Percentiles rank a stretch among this genome's conserved stretches.
phyloP scores from a whole-genome alignment of 305 asterid genomes.

The Fraxinus sp. region DNA sequence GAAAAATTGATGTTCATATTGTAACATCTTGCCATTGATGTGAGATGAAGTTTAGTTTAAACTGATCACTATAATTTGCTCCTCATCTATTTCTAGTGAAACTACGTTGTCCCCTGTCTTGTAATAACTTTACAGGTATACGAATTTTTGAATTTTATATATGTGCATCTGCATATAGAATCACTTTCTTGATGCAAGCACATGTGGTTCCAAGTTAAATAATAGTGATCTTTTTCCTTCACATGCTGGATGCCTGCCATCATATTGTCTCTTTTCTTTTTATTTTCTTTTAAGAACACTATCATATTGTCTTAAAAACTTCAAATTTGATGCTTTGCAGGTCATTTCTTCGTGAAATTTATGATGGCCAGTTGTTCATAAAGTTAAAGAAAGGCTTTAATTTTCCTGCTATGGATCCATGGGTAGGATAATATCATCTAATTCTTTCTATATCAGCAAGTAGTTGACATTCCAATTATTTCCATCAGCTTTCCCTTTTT shows the following conservation, averaged over 20 bases:
- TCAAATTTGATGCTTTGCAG: conserved; percentile 39
- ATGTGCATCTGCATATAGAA: background rate
- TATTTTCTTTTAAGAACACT: background rate
- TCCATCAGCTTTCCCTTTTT: background rate
- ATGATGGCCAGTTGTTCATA: conserved; percentile 84
- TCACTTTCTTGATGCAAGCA: background rate
- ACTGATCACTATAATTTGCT: background rate
- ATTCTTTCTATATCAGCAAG: conserved; percentile 11
- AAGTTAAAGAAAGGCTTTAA: conserved; percentile 76
- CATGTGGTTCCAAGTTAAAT: background rate
- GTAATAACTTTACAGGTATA: background rate
- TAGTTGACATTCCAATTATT: background rate
- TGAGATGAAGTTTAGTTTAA: background rate
- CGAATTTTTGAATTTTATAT: background rate
- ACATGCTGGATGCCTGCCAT: conserved; percentile 10
- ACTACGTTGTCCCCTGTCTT: background rate
- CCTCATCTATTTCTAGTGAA: background rate
- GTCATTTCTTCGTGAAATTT: conserved; percentile 83
- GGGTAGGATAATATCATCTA: conserved; percentile 62
- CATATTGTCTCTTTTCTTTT: background rate
- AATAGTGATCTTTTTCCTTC: conserved; percentile 2
- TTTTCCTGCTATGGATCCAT: conserved; percentile 96
- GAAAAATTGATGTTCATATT: background rate
- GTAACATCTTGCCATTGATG: background rate
- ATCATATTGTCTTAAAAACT: background rate